Percentiles rank a stretch among this genome's conserved stretches.
Evolutionary conservation across 495 filamentous ascomycete species (phyloP).

Genomic region (Penicillium mononematosum): DNA sequence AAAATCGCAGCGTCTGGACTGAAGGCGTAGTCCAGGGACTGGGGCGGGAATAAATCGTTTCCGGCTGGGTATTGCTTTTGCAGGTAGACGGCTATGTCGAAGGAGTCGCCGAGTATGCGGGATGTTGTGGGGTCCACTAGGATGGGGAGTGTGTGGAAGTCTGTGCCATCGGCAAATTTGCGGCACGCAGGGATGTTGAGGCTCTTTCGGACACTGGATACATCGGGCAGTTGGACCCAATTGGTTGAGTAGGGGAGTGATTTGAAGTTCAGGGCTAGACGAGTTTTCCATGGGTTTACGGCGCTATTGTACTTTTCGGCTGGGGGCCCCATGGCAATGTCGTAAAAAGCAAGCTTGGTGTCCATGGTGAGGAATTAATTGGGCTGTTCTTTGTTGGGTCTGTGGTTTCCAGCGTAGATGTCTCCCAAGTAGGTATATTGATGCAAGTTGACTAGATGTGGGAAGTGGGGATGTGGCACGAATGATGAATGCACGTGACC

Average conservation of each 20-base stretch:
- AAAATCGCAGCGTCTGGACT: slow-evolving; percentile 8
- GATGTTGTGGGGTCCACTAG: slow-evolving; percentile 48
- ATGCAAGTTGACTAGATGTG: too few species aligned
- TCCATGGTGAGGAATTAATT: neutral
- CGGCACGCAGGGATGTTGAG: slow-evolving; percentile 48
- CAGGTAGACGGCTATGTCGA: slow-evolving; percentile 61
- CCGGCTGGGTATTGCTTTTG: slow-evolving; percentile 47
- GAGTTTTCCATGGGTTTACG: slow-evolving; percentile 62
- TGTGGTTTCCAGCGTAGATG: neutral
- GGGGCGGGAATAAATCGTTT: slow-evolving; percentile 41
- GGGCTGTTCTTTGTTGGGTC: neutral
- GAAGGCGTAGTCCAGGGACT: slow-evolving; percentile 31
- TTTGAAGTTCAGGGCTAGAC: slow-evolving; percentile 62
- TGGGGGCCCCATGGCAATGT: slow-evolving; percentile 51
- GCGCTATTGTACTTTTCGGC: slow-evolving; percentile 32
- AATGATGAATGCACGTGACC: too few species aligned
- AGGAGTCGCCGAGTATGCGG: slow-evolving; percentile 55
- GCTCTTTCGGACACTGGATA: slow-evolving; percentile 43
- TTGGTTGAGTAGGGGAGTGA: slow-evolving; percentile 48
- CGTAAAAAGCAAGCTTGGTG: slow-evolving; percentile 50
- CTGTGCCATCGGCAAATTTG: slow-evolving; percentile 54
- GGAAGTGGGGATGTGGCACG: too few species aligned
- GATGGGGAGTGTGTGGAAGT: slow-evolving; percentile 60
- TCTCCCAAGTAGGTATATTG: neutral
- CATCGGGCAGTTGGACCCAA: slow-evolving; percentile 52